Conservation (phyloP, 1,284 basidiomycete genomes). For the Veloboletus limbatus region DNA sequence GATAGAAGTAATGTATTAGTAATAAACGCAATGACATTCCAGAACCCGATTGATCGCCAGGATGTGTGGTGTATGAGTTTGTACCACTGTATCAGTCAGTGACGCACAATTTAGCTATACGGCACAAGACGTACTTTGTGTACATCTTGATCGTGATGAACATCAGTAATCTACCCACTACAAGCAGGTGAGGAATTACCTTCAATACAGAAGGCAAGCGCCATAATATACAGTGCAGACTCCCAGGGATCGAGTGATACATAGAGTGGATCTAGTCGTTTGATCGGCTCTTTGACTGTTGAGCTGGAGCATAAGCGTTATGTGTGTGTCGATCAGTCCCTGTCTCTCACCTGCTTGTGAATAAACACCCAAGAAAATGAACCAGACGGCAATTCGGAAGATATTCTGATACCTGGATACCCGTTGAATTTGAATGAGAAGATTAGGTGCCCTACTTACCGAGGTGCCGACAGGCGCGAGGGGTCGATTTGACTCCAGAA, state of each 20-base stretch:
- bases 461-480: constrained; percentile 81
- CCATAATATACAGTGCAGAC: constrained; percentile 71
- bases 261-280: constrained; percentile 52
- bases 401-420: constrained; percentile 67
- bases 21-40: constrained; percentile 69
- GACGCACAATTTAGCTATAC: neutral
- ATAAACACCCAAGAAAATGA: constrained; percentile 82
- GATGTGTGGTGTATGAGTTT: constrained; percentile 65
- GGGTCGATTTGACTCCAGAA: constrained; percentile 77
- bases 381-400: constrained; percentile 76
- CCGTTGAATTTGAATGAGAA: constrained; percentile 1
- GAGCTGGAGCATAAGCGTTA: constrained; percentile 8
- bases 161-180: constrained; percentile 4
- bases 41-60: constrained; percentile 77
- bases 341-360: constrained; percentile 72
- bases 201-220: constrained; percentile 74
- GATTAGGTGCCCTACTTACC: constrained; percentile 40
- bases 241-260: constrained; percentile 73
- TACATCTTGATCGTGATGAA: constrained; percentile 45
- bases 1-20: constrained; percentile 71
- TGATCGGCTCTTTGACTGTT: constrained; percentile 68
- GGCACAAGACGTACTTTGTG: constrained; percentile 51
- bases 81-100: constrained; percentile 48
- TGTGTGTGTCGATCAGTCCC: neutral
- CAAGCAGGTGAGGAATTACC: constrained; percentile 43